A percentile compares a stretch with the other conserved stretches of the same genome.
phyloP scores from a whole-genome alignment of 306 rosid species.

The Trifolium dubium region DNA sequence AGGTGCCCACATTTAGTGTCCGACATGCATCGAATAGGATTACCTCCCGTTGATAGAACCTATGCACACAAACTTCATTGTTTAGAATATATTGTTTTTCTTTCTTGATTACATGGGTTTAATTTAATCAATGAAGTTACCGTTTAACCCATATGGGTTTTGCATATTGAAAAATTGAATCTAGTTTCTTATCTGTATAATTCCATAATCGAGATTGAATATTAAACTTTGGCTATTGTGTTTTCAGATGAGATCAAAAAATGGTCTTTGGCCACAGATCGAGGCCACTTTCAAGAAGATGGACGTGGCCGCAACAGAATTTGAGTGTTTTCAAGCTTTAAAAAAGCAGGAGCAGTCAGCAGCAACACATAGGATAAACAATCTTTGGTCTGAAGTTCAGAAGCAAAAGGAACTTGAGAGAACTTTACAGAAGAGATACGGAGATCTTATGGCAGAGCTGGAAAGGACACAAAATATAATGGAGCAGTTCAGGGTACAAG shows the following conservation, averaged over 20 bases:
- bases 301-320: slow-evolving; percentile 88
- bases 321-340: slow-evolving; percentile 83
- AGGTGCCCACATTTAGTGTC: not conserved
- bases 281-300: slow-evolving; percentile 87
- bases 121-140: not conserved
- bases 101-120: slow-evolving; percentile 2
- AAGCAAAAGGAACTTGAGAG: slow-evolving; percentile 89
- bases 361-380: slow-evolving; percentile 76
- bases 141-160: slow-evolving; percentile 4
- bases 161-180: slow-evolving; percentile 16
- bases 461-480: slow-evolving; percentile 60
- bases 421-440: slow-evolving; percentile 71
- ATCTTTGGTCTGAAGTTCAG: slow-evolving; percentile 74
- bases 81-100: slow-evolving; percentile 1
- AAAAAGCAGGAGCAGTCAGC: slow-evolving; percentile 86
- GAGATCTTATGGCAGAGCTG: slow-evolving; percentile 61
- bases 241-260: slow-evolving; percentile 74
- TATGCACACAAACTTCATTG: not conserved
- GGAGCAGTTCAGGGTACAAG: slow-evolving; percentile 53
- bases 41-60: not conserved
- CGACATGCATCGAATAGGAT: not conserved
- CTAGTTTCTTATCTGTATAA: slow-evolving; percentile 13
- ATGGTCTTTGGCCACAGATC: slow-evolving; percentile 80
- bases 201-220: not conserved
- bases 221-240: slow-evolving; percentile 29